Percentiles rank a stretch among this genome's conserved stretches.
Evolutionary conservation across 768 basidiomycete genomes (phyloP).

Genomic region (Kwoniella heveanensis): DNA sequence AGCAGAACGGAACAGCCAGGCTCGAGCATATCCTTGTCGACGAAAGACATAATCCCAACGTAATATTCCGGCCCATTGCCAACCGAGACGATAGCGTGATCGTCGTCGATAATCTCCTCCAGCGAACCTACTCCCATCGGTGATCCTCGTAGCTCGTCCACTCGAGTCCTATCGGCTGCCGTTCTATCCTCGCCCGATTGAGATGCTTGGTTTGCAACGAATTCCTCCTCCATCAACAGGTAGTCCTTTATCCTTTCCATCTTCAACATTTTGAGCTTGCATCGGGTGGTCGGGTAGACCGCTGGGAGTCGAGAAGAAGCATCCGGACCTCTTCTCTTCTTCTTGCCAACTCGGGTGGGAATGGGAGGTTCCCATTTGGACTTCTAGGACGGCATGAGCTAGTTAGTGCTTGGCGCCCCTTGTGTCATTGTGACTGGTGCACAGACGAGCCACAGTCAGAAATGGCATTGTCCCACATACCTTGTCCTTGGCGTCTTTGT

Average conservation of each 20-base stretch:
- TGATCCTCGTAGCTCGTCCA: constrained; percentile 90
- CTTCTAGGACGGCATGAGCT: too few relatives aligned
- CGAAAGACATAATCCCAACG: constrained; percentile 95
- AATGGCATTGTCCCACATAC: constrained; percentile 27
- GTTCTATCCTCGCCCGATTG: constrained; percentile 81
- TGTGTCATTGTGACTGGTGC: too few relatives aligned
- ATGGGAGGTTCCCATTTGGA: constrained; percentile 98
- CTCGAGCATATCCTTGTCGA: constrained; percentile 96
- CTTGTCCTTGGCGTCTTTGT: constrained; percentile 50
- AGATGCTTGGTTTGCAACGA: constrained; percentile 55
- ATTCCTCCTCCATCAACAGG: constrained; percentile 73
- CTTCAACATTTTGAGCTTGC: constrained; percentile 91
- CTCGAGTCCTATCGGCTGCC: constrained; percentile 87
- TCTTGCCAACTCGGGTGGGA: constrained; percentile 94
- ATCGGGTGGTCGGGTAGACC: constrained; percentile 91
- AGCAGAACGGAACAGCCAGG: constrained; percentile 92
- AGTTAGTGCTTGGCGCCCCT: not conserved
- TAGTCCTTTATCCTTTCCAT: constrained; percentile 98
- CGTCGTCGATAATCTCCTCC: constrained; percentile 73
- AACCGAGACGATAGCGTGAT: constrained; percentile 86
- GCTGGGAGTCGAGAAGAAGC: constrained; percentile 87
- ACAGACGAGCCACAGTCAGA: too few relatives aligned
- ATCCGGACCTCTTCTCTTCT: constrained; percentile 91
- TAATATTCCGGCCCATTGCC: constrained; percentile 94
- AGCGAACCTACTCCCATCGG: constrained; percentile 98